Evolutionary conservation across 139 green algal genomes (phyloP), one percentile per base, ranked within the genome.

Genomic region (Chlamydomonas schloesseri): DNA sequence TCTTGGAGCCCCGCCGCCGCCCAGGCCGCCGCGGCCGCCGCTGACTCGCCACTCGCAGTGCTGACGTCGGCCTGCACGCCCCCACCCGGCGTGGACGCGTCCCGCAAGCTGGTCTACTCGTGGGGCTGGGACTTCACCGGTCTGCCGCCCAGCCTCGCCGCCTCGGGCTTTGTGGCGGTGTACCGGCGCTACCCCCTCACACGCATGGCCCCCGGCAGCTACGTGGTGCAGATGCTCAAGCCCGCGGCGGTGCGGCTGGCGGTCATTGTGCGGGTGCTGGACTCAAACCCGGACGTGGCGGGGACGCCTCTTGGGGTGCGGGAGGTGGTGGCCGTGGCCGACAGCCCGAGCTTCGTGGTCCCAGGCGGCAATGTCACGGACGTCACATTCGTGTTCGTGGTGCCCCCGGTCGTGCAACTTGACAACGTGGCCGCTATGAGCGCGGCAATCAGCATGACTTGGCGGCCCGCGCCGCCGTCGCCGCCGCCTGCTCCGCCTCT

Each of bases 251-350:
- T 76, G 13, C n/a, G 68, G 20, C 46, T 85, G 68, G 79, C 28
- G 24, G 64, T 55, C 1, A 36, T 85, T 26, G 67, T 85, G 24
- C 46, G 67, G 6, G 64, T 85, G 29, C 3, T 20, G 4, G 79
- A 85, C 31, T 46, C 8, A 20, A 85, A 85, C 65, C 79, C 79
- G 3, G 79, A 85, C 79, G 67, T 85, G 9, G 50, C 47, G 64
- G 60, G 29, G 33, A 85, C 46, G 31, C 23, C 67, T 2, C 6
- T 15, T 8, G 47, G 0, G 26, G 31, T 77, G 6, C 79, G 79
- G 9, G 79, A 85, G 79, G 47, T 77, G 8, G 67, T 77, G 24
- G 67, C 17, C 1, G 10, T 31, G 23, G 47, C 8, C 33, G 67
- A 68, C 31, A 70, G 23, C 2, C 31, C 46, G 31, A 68, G 8